Base-by-base conservation (phyloP, 1,284 basidiomycete species). In the Cutaneotrichosporon cutaneum region DNA sequence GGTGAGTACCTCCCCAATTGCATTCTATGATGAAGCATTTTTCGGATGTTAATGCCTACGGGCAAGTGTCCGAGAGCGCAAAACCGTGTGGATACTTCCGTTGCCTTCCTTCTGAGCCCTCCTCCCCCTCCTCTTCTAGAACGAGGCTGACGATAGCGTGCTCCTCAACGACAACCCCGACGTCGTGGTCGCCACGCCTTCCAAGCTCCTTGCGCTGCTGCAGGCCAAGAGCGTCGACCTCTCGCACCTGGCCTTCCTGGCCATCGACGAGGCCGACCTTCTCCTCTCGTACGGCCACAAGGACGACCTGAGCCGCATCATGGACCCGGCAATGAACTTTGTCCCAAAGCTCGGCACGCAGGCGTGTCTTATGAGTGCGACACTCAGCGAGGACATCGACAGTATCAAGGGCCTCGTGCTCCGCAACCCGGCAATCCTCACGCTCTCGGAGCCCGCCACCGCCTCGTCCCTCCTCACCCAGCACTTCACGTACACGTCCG, bases 241-340 rank as follows among this genome's bases (percentile, higher is more conserved):
- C 16, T 52, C 68, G n/a, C 66, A 70, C 52, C 82, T 99, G 26
- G 89, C 94, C 60, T 90, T 90, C 18, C 86, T 99, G 16, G 91
- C 96, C 22, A 93, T 99, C 63, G 96, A 99, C 77, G 96, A 99
- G 81, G 96, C 96, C 13, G 96, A 99, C 77, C 85, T 99, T 30
- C 91, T 99, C 59, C 84, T 99, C 10, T 97, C 94, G 0, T 99
- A 99, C 76, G 96, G 96, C 6, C 93, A 99, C 73, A 90, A 94
- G 69, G 89, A 92, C 68, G 94, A 97, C 70, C 86, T 98, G 47
- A 87, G 88, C 44, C 85, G 90, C 60, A 90, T 99, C 54, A 87
- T 97, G 67, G 84, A 83, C 56, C 78, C 80, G 0, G 72, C 72
- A 2, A 76, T 72, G 47, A 80, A 80, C 53, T 88, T 85, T 71